Evolutionary conservation across 257 asterid species (phyloP).

Genomic region (Nyctanthes arbortristis): DNA sequence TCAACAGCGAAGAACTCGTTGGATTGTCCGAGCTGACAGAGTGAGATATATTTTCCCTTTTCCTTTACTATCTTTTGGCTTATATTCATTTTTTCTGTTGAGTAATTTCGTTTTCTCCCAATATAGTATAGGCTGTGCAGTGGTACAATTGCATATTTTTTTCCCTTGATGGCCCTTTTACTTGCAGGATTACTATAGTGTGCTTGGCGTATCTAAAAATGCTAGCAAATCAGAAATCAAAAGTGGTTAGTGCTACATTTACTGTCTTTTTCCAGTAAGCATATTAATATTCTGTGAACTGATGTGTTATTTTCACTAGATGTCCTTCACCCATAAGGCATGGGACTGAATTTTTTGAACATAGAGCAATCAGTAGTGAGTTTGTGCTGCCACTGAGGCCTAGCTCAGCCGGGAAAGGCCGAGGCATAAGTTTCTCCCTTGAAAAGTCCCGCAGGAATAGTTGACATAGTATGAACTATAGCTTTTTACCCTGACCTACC

Average conservation of each 20-base stretch:
- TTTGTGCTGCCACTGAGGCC: neutral
- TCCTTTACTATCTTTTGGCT: constrained; percentile 1
- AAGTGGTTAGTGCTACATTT: constrained; percentile 60
- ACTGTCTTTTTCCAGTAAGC: neutral
- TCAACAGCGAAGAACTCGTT: constrained; percentile 58
- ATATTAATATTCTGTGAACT: neutral
- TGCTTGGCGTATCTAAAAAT: constrained; percentile 86
- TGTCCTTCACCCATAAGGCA: neutral
- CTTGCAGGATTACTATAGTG: constrained; percentile 81
- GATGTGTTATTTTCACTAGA: neutral
- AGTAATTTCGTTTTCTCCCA: neutral
- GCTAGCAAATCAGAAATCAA: constrained; percentile 89
- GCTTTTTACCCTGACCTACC: too few species aligned
- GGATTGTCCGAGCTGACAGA: constrained; percentile 79
- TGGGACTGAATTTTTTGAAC: neutral
- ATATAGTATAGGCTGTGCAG: neutral
- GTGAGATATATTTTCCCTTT: constrained; percentile 67
- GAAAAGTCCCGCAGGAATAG: neutral
- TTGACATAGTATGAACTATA: neutral
- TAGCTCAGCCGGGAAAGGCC: neutral
- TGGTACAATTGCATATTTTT: too few species aligned
- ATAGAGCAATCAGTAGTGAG: neutral
- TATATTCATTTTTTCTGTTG: neutral
- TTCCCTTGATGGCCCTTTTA: neutral
- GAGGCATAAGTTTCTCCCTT: neutral